Evolutionary conservation across 352 stramenopile genomes (phyloP).

Genomic region (Phytophthora pistaciae): DNA sequence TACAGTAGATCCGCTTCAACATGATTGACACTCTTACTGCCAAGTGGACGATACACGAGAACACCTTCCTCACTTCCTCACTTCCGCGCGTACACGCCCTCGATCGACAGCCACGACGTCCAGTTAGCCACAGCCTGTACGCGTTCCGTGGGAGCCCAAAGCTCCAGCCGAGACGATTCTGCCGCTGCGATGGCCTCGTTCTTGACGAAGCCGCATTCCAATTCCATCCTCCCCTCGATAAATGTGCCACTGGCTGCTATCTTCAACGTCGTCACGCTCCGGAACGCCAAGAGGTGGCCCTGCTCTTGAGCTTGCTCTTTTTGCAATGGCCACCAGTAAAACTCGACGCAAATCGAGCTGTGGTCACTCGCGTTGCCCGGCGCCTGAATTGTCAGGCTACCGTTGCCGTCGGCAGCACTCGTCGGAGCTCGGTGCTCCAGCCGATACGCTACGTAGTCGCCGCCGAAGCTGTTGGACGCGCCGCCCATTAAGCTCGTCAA

Average conservation of each 20-base stretch:
- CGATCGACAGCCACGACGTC: constrained; percentile 24
- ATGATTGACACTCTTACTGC: neutral
- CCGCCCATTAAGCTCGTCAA: constrained; percentile 34
- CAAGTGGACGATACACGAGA: constrained; percentile 11
- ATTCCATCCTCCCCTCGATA: constrained; percentile 19
- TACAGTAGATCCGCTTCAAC: neutral
- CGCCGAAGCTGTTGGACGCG: constrained; percentile 23
- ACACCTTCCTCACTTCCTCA: neutral
- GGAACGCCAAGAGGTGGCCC: constrained; percentile 9
- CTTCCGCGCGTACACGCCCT: constrained; percentile 24
- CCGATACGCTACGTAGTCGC: constrained; percentile 34
- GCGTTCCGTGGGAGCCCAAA: constrained; percentile 27
- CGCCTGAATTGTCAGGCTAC: neutral
- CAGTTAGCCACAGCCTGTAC: constrained; percentile 27
- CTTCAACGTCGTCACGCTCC: constrained; percentile 25
- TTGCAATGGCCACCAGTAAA: constrained; percentile 34
- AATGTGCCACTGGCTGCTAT: constrained; percentile 6
- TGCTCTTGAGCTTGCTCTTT: neutral
- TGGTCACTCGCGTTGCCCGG: neutral
- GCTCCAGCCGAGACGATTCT: constrained; percentile 20
- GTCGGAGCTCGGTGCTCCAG: constrained; percentile 2
- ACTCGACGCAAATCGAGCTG: constrained; percentile 23
- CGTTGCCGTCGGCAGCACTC: neutral
- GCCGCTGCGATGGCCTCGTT: constrained; percentile 5
- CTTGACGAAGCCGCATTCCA: constrained; percentile 29